Evolutionary conservation across 768 basidiomycete species (phyloP), one percentile per base, ranked within the genome.

Genomic region (Termitomyces sp.): DNA sequence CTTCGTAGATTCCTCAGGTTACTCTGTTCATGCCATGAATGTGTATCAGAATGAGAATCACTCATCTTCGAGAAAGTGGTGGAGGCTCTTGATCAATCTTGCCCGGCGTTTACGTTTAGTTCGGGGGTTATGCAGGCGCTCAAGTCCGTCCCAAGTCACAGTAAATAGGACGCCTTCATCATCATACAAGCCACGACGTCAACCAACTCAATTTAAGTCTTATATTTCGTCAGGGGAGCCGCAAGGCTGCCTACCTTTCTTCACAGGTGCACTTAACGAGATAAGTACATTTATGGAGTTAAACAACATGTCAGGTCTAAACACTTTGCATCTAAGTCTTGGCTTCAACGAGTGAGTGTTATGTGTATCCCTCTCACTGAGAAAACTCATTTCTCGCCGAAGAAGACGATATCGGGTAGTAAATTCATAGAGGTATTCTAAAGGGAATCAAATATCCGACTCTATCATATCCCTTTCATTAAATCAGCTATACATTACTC

Each of bases 361-460:
- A 4, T 24, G 3, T 33, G 28, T 7, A 28, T 40, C n/a, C 7
- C 18, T 56, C 16, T 47, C 46, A 18, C 9, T 26, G 30, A 28
- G 20, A n/a, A 36, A 26, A 14, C 50, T 56, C 11, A 60, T 41
- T 11, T n/a, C 7, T 2, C n/a, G 0, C 16, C 38, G 8, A 22
- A 9, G 5, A n/a, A 50, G 47, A 54, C 36, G 18, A 24, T 20
- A 35, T 43, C 44, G 18, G 60, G 60, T 7, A 60, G 56, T 30
- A 60, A 20, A 46, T 57, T 60, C 28, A 41, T 60, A 16, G 56
- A 54, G 36, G 13, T 32, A 24, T 60, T 60, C 20, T 60, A 46
- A n/a, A 10, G 8, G 43, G 9, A 4, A 38, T 2, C 38, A 18
- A 11, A 40, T 18, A 4, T 38, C n/a, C 1, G 5, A 20, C 24